Evolutionary conservation across 2,329 filamentous ascomycete genomes (phyloP).

Genomic region (Ceratocystis cacaofunesta): DNA sequence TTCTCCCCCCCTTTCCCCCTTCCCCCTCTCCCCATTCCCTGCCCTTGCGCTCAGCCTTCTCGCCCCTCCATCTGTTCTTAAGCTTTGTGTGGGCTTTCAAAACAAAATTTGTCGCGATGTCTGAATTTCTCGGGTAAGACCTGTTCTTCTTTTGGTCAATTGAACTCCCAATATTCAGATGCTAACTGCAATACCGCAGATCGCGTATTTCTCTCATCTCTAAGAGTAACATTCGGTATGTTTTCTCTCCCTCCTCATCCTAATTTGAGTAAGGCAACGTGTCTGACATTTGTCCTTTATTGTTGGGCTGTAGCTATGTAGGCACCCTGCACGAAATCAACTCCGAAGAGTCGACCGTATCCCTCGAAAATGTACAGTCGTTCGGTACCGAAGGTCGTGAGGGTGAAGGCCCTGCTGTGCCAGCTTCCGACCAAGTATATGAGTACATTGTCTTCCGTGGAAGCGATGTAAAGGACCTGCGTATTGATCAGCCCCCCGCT

Average conservation of each 20-base stretch:
- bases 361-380: slow-evolving; percentile 88
- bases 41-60: slow-evolving; percentile 16
- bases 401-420: slow-evolving; percentile 56
- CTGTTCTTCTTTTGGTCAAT: slow-evolving; percentile 19
- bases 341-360: slow-evolving; percentile 90
- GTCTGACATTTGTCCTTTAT: slow-evolving; percentile 21
- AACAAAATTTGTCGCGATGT: slow-evolving; percentile 34
- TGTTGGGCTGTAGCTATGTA: slow-evolving; percentile 55
- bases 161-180: slow-evolving; percentile 20
- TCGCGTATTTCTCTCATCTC: slow-evolving; percentile 93
- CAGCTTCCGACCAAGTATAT: slow-evolving; percentile 71
- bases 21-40: neutral
- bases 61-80: slow-evolving; percentile 19
- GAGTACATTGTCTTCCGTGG: slow-evolving; percentile 98
- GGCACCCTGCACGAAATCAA: slow-evolving; percentile 96
- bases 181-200: slow-evolving; percentile 34
- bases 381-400: slow-evolving; percentile 87
- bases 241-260: slow-evolving; percentile 18
- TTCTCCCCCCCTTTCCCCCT: neutral
- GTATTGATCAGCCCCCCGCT: slow-evolving; percentile 70
- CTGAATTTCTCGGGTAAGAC: slow-evolving; percentile 45
- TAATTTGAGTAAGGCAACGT: slow-evolving; percentile 6
- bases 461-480: slow-evolving; percentile 95
- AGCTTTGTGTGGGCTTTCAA: slow-evolving; percentile 28
- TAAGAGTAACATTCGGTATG: slow-evolving; percentile 90